phyloP scores from a whole-genome alignment of 2,329 filamentous ascomycete genomes.

The Exophiala phaeomuriformis region DNA sequence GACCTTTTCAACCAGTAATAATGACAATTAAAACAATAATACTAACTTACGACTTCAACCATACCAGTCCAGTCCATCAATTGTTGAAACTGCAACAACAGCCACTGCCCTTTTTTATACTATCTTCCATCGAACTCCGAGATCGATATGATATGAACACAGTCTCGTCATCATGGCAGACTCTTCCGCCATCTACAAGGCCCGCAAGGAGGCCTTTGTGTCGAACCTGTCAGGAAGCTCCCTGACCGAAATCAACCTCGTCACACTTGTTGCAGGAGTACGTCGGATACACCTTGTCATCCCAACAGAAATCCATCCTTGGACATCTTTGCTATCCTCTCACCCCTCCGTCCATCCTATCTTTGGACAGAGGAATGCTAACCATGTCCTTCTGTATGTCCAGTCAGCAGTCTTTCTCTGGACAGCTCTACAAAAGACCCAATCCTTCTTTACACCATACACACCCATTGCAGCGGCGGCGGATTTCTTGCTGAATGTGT shows the following conservation, averaged over 20 bases:
- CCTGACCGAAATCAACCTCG: slow-evolving; percentile 76
- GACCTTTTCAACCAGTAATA: no score
- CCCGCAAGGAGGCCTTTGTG: slow-evolving; percentile 90
- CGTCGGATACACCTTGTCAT: slow-evolving; percentile 30
- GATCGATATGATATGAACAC: not conserved
- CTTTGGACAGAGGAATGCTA: slow-evolving; percentile 9
- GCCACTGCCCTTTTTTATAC: no score
- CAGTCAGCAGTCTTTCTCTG: slow-evolving; percentile 78
- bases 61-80: no score
- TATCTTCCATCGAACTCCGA: no score
- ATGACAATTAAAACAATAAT: no score
- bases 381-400: slow-evolving; percentile 9
- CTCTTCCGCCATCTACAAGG: slow-evolving; percentile 61
- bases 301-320: not conserved
- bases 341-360: slow-evolving; percentile 11
- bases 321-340: not conserved
- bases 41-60: no score
- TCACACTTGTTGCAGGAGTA: slow-evolving; percentile 81
- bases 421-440: slow-evolving; percentile 77
- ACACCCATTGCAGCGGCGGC: slow-evolving; percentile 58
- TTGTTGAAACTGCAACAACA: no score
- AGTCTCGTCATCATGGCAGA: slow-evolving; percentile 17
- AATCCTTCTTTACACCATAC: slow-evolving; percentile 76
- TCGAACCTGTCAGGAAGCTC: slow-evolving; percentile 80
- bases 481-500: slow-evolving; percentile 84